Percentiles rank a stretch among this genome's conserved stretches.
These are phyloP conservation scores for Myriosclerotinia scirpicola DNA, from an alignment of 2,329 filamentous ascomycete species.

Conservation along the genomic window DNA sequence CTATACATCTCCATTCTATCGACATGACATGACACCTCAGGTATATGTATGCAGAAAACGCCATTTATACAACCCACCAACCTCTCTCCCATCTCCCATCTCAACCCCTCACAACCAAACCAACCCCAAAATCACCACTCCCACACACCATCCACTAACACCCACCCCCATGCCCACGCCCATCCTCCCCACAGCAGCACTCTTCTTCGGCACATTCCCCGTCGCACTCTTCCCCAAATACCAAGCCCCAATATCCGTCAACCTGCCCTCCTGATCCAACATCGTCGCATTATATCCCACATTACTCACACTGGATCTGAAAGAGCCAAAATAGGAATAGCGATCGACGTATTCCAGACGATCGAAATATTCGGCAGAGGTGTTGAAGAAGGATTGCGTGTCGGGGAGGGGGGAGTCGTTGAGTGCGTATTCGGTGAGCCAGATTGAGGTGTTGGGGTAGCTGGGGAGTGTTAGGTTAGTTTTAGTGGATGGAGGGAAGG, in stretches of 20 bases:
- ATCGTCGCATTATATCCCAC: conserved; percentile 73
- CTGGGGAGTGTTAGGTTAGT: conserved; percentile 39
- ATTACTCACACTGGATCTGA: conserved; percentile 68
- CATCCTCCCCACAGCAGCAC: background rate
- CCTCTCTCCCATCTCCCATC: background rate
- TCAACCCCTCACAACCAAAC: background rate
- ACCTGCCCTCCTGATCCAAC: conserved; percentile 62
- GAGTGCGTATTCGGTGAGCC: conserved; percentile 77
- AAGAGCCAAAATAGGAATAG: conserved; percentile 58
- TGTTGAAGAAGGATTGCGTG: conserved; percentile 68
- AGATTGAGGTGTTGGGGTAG: conserved; percentile 63
- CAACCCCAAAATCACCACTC: background rate
- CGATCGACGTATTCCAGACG: conserved; percentile 58
- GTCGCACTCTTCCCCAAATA: conserved; percentile 58
- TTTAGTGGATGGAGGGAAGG: background rate
- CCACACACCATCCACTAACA: background rate
- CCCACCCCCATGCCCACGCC: background rate
- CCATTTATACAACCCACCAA: background rate
- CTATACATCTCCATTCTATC: background rate
- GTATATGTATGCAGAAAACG: background rate
- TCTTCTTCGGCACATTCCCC: background rate
- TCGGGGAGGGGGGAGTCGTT: conserved; percentile 53
- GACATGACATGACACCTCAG: background rate
- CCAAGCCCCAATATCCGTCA: conserved; percentile 76
- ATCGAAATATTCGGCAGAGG: conserved; percentile 66